Percentiles rank a stretch among this genome's conserved stretches.
These are phyloP conservation scores for Colletotrichum sidae DNA, from an alignment of 2,329 filamentous ascomycete genomes.

Conservation along the genomic window DNA sequence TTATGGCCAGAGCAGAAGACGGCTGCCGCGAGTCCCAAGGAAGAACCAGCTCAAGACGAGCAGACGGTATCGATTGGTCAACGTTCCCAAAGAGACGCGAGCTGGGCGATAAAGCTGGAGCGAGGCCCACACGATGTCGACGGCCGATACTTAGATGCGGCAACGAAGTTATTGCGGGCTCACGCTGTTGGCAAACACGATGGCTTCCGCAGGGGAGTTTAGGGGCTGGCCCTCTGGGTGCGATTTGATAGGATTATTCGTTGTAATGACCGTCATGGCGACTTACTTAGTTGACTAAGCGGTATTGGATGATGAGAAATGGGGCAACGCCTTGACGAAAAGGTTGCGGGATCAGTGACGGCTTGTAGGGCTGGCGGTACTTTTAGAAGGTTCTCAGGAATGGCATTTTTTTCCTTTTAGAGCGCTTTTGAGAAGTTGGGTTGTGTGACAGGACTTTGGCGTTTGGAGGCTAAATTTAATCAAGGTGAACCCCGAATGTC, in stretches of 20 bases:
- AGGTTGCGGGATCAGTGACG: conserved; percentile 16
- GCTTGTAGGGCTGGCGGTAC: conserved; percentile 10
- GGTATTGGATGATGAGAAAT: not conserved
- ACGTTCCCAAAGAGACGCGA: no score
- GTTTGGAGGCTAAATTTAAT: not conserved
- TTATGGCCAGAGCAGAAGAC: not conserved
- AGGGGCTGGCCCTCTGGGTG: not conserved
- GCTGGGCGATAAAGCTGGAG: no score
- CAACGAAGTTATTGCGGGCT: conserved; percentile 18
- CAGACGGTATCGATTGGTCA: not conserved
- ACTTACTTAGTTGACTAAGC: conserved; percentile 6
- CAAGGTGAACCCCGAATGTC: conserved; percentile 1
- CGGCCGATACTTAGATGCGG: conserved; percentile 23
- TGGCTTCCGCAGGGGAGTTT: conserved; percentile 9
- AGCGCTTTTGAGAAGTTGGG: not conserved
- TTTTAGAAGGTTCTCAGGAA: conserved; percentile 8
- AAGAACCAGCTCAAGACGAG: not conserved
- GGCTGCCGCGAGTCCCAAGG: not conserved
- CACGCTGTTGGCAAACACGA: conserved; percentile 20
- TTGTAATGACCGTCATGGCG: conserved; percentile 10
- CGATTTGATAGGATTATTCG: not conserved
- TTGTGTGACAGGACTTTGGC: not conserved
- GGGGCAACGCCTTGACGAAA: not conserved
- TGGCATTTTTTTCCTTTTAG: conserved; percentile 1
- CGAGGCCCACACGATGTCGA: not conserved